These are phyloP conservation scores for Fusarium phyllophilum DNA, from an alignment of 2,329 filamentous ascomycete species.

Conservation along the genomic window DNA sequence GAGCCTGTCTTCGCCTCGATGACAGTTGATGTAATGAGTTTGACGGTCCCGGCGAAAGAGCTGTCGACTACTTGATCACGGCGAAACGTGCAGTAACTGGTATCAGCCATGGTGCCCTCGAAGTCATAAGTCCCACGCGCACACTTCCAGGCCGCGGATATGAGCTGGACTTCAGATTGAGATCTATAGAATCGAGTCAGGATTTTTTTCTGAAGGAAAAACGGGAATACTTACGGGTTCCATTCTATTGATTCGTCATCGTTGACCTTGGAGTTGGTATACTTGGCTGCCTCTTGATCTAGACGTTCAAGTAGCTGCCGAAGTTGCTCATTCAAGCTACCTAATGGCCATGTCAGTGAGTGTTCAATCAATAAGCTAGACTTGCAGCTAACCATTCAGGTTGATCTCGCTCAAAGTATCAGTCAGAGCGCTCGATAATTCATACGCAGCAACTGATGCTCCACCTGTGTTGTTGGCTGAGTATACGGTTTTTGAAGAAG, in stretches of 20 bases:
- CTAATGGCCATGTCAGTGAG: background rate
- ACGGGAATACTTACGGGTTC: constrained; percentile 17
- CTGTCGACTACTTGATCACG: constrained; percentile 10
- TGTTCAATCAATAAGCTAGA: background rate
- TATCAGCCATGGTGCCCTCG: constrained; percentile 8
- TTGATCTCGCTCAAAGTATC: constrained; percentile 21
- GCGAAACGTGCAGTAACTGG: constrained; percentile 16
- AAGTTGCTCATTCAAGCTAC: constrained; percentile 20
- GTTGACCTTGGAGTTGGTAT: constrained; percentile 32
- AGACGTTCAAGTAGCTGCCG: constrained; percentile 30
- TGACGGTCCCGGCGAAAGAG: constrained; percentile 28
- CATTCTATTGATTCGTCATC: constrained; percentile 26
- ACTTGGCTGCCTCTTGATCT: constrained; percentile 37
- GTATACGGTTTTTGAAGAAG: constrained; percentile 20
- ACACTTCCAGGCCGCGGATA: constrained; percentile 36
- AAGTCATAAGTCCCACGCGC: constrained; percentile 26
- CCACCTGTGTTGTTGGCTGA: constrained; percentile 19
- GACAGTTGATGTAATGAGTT: constrained; percentile 28
- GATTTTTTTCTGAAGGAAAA: too few species aligned
- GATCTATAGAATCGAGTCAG: constrained; percentile 9
- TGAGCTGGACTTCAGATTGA: constrained; percentile 23
- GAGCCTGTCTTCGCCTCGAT: background rate
- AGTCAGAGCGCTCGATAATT: constrained; percentile 17
- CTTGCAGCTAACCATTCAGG: constrained; percentile 1
- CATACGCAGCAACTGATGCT: constrained; percentile 19